Base-by-base conservation (phyloP, 768 basidiomycete genomes). In the Suillus lakei region DNA sequence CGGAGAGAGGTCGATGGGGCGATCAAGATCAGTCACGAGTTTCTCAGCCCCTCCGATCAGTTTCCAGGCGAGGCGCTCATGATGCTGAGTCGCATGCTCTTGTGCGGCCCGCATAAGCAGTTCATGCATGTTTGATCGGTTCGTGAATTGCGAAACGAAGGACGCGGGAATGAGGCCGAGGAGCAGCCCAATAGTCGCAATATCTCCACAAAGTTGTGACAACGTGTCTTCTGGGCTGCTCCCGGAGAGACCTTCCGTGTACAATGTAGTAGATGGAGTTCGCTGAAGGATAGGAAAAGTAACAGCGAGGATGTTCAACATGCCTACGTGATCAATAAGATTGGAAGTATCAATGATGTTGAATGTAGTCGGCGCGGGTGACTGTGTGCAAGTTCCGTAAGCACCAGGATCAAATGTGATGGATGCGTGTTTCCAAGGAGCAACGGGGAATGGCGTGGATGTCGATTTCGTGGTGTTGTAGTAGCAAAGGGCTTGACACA, bases 301-400 rank as follows among this genome's bases (percentile, higher is more conserved):
- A 53, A 51, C 70, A 16, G 69, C 56, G 53, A 76, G 64, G 5
- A 77, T 41, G 60, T 77, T 77, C 30, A 77, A 50, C 30, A 77
- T 66, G 8, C 76, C 77, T 5, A 75, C 59, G 43, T 78, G 69
- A 54, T 77, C 75, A 34, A 68, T 67, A 18, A 77, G 8, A n/a
- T n/a, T n/a, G n/a, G n/a, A n/a, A n/a, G n/a, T n/a, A n/a, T n/a
- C n/a, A n/a, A n/a, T n/a, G n/a, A n/a, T 71, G 30, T 77, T 72
- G 61, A 77, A 78, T 12, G 34, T 64, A 8, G 70, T 69, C 15
- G 76, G 76, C 13, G 77, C 77, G 0, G 66, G 69, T n/a, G 62
- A 48, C 16, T 55, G 18, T 21, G 66, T 62, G 2, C 30, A 50
- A 43, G 59, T 28, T 26, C 67, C 68, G 34, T 77, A 77, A 23